Conservation (phyloP, 2,329 filamentous ascomycete species). For the Metarhizium album region DNA sequence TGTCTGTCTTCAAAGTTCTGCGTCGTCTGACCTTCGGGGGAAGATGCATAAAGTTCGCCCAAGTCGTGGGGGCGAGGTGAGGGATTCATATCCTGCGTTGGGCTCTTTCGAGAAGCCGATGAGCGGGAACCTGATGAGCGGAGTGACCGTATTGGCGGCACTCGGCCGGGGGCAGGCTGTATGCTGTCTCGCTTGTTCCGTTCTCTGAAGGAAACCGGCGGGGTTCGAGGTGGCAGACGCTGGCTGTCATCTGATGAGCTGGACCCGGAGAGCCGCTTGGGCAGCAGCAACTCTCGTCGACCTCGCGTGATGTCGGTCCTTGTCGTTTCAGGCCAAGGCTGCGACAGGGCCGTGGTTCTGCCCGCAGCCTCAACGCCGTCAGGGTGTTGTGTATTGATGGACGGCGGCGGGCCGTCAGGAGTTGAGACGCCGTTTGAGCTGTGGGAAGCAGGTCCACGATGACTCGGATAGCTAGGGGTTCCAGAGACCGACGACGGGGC, state of each 20-base stretch:
- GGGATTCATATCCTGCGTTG: constrained; percentile 41
- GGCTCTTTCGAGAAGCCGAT: constrained; percentile 45
- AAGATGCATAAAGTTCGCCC: constrained; percentile 31
- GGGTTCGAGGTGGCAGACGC: constrained; percentile 27
- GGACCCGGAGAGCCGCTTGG: constrained; percentile 28
- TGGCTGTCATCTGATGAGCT: constrained; percentile 39
- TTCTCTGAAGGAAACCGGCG: constrained; percentile 39
- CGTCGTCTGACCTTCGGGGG: constrained; percentile 38
- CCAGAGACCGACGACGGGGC: constrained; percentile 9
- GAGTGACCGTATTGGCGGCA: constrained; percentile 46
- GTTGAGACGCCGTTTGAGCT: constrained; percentile 24
- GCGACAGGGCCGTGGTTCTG: constrained; percentile 5
- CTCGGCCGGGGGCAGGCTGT: constrained; percentile 26
- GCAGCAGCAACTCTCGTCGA: constrained; percentile 36
- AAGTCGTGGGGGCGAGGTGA: constrained; percentile 32
- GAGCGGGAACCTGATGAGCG: constrained; percentile 46
- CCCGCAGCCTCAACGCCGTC: constrained; percentile 17
- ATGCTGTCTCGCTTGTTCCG: constrained; percentile 21
- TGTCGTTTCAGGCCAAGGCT: constrained; percentile 12
- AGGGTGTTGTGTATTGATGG: constrained; percentile 22
- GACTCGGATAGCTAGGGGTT: constrained; percentile 22
- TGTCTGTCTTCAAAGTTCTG: constrained; percentile 37
- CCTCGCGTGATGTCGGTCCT: constrained; percentile 19
- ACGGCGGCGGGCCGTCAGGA: constrained; percentile 19
- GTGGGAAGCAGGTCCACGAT: constrained; percentile 28